A percentile compares a stretch with the other conserved stretches of the same genome.
phyloP scores from a whole-genome alignment of 768 basidiomycete species.

The Lactarius evosmus region DNA sequence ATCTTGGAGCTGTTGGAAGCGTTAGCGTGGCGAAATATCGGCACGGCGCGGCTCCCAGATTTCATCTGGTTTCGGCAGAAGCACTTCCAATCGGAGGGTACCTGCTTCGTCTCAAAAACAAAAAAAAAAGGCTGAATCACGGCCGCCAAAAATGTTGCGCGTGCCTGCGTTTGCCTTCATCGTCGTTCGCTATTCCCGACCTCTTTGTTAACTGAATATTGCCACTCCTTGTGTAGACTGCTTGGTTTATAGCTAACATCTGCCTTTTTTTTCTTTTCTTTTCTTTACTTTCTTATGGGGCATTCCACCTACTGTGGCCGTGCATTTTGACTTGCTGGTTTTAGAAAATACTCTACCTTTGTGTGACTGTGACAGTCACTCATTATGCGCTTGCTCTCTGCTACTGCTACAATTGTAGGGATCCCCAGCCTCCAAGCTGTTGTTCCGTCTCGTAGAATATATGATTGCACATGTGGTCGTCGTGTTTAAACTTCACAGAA shows the following conservation, averaged over 20 bases:
- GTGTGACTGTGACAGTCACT: slow-evolving; percentile 13
- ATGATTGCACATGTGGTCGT: slow-evolving; percentile 17
- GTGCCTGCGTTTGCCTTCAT: slow-evolving; percentile 1
- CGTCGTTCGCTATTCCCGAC: slow-evolving; percentile 13
- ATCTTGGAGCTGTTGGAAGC: neutral
- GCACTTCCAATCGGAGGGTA: neutral
- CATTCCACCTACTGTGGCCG: neutral
- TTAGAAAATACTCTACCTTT: slow-evolving; percentile 12
- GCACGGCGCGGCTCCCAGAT: slow-evolving; percentile 1
- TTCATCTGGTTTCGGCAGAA: neutral
- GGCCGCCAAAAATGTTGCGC: slow-evolving; percentile 19
- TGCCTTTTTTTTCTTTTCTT: neutral
- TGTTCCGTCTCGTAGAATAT: slow-evolving; percentile 19
- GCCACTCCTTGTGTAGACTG: slow-evolving; percentile 21
- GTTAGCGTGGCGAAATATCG: slow-evolving; percentile 1
- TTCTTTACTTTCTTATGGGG: neutral
- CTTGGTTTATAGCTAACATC: slow-evolving; percentile 20
- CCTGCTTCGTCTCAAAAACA: slow-evolving; percentile 10
- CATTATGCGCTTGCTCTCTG: slow-evolving; percentile 5
- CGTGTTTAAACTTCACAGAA: slow-evolving; percentile 38
- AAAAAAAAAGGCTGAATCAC: slow-evolving; percentile 6
- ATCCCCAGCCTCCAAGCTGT: slow-evolving; percentile 9
- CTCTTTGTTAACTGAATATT: slow-evolving; percentile 19
- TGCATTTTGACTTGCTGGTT: slow-evolving; percentile 8
- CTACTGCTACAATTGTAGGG: slow-evolving; percentile 10